These are phyloP conservation scores for Leccinum proximum DNA, from an alignment of 1,284 basidiomycete genomes.

Conservation along the genomic window DNA sequence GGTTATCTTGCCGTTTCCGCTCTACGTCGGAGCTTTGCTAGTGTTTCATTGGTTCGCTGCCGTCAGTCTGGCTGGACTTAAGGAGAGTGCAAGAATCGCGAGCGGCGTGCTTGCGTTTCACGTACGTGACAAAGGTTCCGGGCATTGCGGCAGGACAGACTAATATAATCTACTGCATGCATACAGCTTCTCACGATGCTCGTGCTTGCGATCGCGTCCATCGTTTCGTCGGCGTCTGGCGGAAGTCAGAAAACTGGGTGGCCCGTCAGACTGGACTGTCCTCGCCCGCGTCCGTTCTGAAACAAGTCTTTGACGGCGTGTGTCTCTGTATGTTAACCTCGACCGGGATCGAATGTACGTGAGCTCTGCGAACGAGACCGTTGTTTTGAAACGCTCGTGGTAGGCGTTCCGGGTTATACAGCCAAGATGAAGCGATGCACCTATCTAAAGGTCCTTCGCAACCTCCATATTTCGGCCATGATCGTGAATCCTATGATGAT, in stretches of 20 bases:
- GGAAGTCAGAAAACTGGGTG: constrained; percentile 58
- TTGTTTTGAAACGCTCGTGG: constrained; percentile 2
- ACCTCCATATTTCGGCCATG: constrained; percentile 58
- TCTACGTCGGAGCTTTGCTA: constrained; percentile 45
- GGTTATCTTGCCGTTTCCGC: constrained; percentile 46
- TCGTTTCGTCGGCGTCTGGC: constrained; percentile 46
- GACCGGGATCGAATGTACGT: constrained; percentile 65
- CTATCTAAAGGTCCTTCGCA: constrained; percentile 58
- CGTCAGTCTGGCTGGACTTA: constrained; percentile 55
- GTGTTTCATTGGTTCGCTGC: constrained; percentile 50
- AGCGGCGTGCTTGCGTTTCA: constrained; percentile 55
- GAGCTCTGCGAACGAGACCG: neutral
- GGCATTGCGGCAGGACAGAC: constrained; percentile 1
- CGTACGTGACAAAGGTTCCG: constrained; percentile 34
- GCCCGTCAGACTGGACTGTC: constrained; percentile 30
- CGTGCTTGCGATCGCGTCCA: constrained; percentile 47
- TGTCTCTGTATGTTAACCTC: constrained; percentile 68
- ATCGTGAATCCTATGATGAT: constrained; percentile 52
- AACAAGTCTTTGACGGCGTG: constrained; percentile 57
- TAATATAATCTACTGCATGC: constrained; percentile 5
- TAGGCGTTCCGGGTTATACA: constrained; percentile 63
- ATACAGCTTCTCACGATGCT: constrained; percentile 37
- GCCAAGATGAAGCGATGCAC: constrained; percentile 51
- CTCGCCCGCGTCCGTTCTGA: constrained; percentile 33
- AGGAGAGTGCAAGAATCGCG: constrained; percentile 59